Percentiles rank a stretch among this genome's conserved stretches.
Evolutionary conservation across 768 basidiomycete genomes (phyloP).

Genomic region (Boletus reticuloceps): DNA sequence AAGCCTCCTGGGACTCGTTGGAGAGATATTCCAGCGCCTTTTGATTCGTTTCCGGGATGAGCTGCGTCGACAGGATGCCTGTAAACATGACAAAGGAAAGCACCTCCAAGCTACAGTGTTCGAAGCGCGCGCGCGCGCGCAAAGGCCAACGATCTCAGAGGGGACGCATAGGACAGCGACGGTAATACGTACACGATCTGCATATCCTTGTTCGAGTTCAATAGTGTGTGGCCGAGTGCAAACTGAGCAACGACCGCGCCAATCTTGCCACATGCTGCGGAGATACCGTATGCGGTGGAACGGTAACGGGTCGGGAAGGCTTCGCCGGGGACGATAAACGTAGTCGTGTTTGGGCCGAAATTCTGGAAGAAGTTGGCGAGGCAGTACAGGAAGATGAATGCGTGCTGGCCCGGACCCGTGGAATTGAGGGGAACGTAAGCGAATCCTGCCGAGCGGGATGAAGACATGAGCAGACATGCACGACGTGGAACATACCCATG

Average conservation of each 20-base stretch:
- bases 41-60: slow-evolving; percentile 79
- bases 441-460: slow-evolving; percentile 45
- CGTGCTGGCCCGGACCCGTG: slow-evolving; percentile 48
- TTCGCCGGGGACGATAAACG: slow-evolving; percentile 76
- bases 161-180: not conserved
- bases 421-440: slow-evolving; percentile 57
- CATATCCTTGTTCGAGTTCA: slow-evolving; percentile 51
- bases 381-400: slow-evolving; percentile 38
- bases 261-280: slow-evolving; percentile 68
- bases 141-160: not conserved
- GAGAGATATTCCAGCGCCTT: slow-evolving; percentile 67
- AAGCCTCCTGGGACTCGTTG: slow-evolving; percentile 64
- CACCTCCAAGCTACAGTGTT: slow-evolving; percentile 54
- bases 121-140: too few species aligned
- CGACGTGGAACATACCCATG: slow-evolving; percentile 51
- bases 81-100: slow-evolving; percentile 86
- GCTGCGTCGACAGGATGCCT: slow-evolving; percentile 75
- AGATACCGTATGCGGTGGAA: slow-evolving; percentile 73
- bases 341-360: slow-evolving; percentile 46
- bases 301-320: slow-evolving; percentile 77
- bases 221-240: slow-evolving; percentile 62
- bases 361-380: slow-evolving; percentile 19
- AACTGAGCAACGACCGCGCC: slow-evolving; percentile 81
- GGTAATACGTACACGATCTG: slow-evolving; percentile 58
- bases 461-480: not conserved